phyloP scores from a whole-genome alignment of 495 filamentous ascomycete species.

The Podospora pseudoanserina region DNA sequence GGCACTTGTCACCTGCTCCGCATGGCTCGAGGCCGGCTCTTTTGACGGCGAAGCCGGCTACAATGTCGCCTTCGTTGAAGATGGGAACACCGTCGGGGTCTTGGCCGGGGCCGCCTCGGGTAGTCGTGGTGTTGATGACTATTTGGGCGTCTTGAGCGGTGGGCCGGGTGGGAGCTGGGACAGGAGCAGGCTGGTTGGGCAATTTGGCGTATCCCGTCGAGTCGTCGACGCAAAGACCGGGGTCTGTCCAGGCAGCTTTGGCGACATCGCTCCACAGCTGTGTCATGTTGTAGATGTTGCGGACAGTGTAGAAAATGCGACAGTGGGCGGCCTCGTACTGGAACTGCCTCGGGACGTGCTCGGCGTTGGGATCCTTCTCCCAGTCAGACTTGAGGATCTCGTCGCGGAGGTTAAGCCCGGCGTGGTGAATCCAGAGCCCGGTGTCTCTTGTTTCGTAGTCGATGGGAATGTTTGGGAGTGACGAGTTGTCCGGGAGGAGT shows the following conservation, averaged over 20 bases:
- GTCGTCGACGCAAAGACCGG: background rate
- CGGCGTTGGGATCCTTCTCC: background rate
- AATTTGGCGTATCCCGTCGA: constrained; percentile 1
- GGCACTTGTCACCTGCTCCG: background rate
- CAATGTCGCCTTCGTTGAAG: constrained; percentile 7
- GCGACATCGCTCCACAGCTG: constrained; percentile 42
- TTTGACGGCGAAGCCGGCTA: background rate
- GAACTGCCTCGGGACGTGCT: constrained; percentile 41
- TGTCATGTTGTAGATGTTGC: constrained; percentile 41
- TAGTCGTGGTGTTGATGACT: background rate
- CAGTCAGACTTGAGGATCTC: constrained; percentile 28
- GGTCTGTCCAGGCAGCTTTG: constrained; percentile 26
- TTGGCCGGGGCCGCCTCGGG: background rate
- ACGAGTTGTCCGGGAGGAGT: constrained; percentile 25
- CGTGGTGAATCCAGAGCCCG: constrained; percentile 32
- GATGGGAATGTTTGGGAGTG: constrained; percentile 15
- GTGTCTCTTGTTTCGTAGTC: constrained; percentile 7
- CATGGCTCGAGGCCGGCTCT: background rate
- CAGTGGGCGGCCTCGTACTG: constrained; percentile 46
- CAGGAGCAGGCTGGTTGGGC: background rate
- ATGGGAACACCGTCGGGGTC: background rate
- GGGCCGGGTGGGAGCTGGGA: background rate
- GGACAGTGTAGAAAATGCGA: constrained; percentile 45
- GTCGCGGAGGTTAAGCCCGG: constrained; percentile 40
- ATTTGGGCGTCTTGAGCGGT: background rate